Percentiles rank a stretch among this genome's conserved stretches.
These are phyloP conservation scores for Trypanosoma cruzi DNA, from an alignment of 208 protist genomes.

Conservation along the genomic window DNA sequence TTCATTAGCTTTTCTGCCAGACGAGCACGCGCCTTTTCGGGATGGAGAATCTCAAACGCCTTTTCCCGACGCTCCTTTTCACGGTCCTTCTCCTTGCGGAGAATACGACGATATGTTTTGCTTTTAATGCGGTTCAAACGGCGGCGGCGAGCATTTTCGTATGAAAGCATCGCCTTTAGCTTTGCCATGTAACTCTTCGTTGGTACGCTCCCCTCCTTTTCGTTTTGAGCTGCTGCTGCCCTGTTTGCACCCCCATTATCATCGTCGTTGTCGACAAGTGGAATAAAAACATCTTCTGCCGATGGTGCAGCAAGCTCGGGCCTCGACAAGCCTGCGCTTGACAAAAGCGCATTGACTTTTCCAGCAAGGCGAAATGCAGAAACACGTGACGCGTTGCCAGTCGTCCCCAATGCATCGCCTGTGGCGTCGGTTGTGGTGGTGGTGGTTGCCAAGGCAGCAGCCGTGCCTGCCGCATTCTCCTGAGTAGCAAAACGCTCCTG, in stretches of 20 bases:
- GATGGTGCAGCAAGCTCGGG: constrained; percentile 19
- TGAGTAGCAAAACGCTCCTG: constrained; percentile 17
- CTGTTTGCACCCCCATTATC: constrained; percentile 17
- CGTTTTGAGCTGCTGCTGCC: neutral
- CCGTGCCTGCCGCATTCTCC: neutral
- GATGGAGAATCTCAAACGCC: constrained; percentile 88
- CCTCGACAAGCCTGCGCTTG: constrained; percentile 55
- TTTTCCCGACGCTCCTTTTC: constrained; percentile 81
- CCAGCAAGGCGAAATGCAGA: constrained; percentile 57
- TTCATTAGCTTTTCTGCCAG: constrained; percentile 80
- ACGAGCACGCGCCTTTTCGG: constrained; percentile 73
- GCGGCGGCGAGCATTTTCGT: constrained; percentile 83
- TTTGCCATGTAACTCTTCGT: constrained; percentile 80
- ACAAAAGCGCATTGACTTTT: constrained; percentile 59
- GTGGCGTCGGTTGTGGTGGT: neutral
- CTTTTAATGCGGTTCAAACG: constrained; percentile 94
- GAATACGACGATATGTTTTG: constrained; percentile 93
- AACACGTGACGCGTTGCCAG: constrained; percentile 15
- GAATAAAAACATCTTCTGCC: constrained; percentile 10
- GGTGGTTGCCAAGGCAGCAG: neutral
- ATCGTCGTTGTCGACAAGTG: constrained; percentile 27
- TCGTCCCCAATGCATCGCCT: constrained; percentile 1
- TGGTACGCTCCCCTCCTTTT: constrained; percentile 27
- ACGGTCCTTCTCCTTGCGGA: constrained; percentile 91
- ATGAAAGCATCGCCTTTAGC: constrained; percentile 90